Evolutionary conservation across 2,329 filamentous ascomycete species (phyloP), one percentile per base, ranked within the genome.

Genomic region (Ceratocystis destructans): DNA sequence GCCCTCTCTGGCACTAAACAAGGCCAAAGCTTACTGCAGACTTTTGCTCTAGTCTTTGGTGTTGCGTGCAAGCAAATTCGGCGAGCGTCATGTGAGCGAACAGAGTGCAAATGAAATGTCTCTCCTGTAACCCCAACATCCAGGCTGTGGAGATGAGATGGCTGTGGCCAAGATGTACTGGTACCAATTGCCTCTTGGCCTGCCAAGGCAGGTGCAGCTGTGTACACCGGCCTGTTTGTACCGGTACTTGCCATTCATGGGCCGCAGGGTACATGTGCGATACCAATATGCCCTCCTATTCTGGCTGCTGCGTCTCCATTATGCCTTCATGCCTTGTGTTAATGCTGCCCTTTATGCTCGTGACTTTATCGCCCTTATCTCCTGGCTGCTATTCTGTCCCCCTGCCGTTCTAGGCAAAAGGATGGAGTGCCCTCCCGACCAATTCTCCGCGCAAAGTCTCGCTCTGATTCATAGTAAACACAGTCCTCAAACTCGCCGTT

Each of bases 391-490:
- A 8, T n/a, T n/a, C 17, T 5, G 31, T 31, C 50, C 15, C 55
- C 55, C 10, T 33, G 12, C 7, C 17, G 53, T 8, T 28, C 22
- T 57, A 22, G 53, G 53, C 7, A 20, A 57, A 33, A 57, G 25
- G 53, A 33, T 31, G 25, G 53, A 33, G 53, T 25, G 53, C 25
- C 55, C 55, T 37, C 7, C 28, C 28, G 20, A n/a, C 55, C 3
- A 59, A 33, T 59, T 59, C 28, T 59, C 55, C 55, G 55, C 55
- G 55, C 55, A 59, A 59, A 59, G 31, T 59, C 15, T 37, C 20
- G 55, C 3, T 44, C 17, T 48, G 7, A n/a, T 62, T 25, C 31
- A 17, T 25, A 46, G 31, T 45, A n/a, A 46, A 45, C 37, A 64
- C 37, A 28, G 33, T 15, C 50, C 25, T 45, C 46, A 20, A 17